Evolutionary conservation across 495 filamentous ascomycete genomes (phyloP), one percentile per base, ranked within the genome.

Genomic region (Podospora tetraspora): DNA sequence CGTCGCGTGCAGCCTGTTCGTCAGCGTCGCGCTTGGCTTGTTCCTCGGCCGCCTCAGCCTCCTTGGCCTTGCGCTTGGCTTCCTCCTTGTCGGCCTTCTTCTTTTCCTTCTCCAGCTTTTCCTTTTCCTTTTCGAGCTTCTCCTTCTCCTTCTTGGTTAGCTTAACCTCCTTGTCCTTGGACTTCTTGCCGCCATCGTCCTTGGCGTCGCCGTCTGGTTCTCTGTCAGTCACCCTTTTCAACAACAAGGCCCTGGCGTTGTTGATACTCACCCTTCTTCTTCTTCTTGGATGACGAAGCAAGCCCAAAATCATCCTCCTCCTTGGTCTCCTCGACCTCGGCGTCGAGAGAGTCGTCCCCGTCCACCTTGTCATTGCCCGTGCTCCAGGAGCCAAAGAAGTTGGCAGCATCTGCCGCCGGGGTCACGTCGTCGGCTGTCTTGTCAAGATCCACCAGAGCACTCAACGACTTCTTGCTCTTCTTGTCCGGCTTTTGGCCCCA

Each of bases 301-400:
- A 76, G 76, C 6, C 77, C 74, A 59, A 81, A 78, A 30, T 71
- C 71, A 52, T 79, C 78, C 22, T 70, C 74, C 43, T 70, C 76
- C 66, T 79, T 81, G 16, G 74, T 73, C 69, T 83, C 79, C 71
- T 82, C 80, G 25, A 81, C 77, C 66, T 83, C 83, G 9, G 79
- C 79, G 70, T 81, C 82, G 60, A 80, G 72, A 23, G 68, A 59
- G n/a, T 72, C 69, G 60, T 72, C 72, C n/a, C 74, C 69, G 23
- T 67, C 56, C 23, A 60, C 58, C 24, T 77, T 70, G 22, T 79
- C 78, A 59, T 79, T 81, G 43, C 67, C 69, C 16, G 70, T 73
- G 43, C 71, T 71, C 70, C 77, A 77, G 32, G 71, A 76, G 62
- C 61, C 72, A 71, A 77, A 81, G 67, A 81, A 80, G 63, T 78